These are phyloP conservation scores for Aspergillus tubingensis DNA, from an alignment of 2,329 filamentous ascomycete species.

Conservation along the genomic window DNA sequence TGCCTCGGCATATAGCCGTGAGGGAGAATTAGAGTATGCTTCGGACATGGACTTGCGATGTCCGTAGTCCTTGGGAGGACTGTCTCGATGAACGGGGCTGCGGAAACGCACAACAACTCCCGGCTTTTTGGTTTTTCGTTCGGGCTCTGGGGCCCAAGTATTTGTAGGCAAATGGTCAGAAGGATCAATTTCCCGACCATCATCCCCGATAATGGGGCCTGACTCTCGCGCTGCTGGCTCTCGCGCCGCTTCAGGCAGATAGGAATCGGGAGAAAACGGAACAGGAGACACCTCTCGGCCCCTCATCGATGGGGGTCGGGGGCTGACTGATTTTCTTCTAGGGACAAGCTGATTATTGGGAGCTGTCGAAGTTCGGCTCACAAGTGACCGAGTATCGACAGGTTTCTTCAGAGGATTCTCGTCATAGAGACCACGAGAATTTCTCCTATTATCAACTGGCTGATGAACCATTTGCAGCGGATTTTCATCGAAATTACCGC, in stretches of 20 bases:
- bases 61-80: not conserved
- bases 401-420: too few relatives aligned
- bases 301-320: constrained; percentile 49
- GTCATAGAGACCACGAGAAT: too few relatives aligned
- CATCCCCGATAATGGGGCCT: constrained; percentile 63
- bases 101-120: constrained; percentile 53
- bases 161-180: constrained; percentile 66
- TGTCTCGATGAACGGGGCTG: constrained; percentile 37
- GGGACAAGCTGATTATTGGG: constrained; percentile 44
- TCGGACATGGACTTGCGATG: constrained; percentile 35
- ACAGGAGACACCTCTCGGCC: constrained; percentile 47
- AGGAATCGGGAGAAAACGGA: constrained; percentile 64
- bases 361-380: constrained; percentile 28
- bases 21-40: constrained; percentile 29
- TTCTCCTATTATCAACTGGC: constrained; percentile 25
- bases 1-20: constrained; percentile 33
- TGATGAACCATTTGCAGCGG: constrained; percentile 30
- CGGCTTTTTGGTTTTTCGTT: constrained; percentile 56
- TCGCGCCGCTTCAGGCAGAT: constrained; percentile 49
- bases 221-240: constrained; percentile 48
- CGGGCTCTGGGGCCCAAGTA: constrained; percentile 67
- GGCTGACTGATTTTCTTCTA: constrained; percentile 62
- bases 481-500: constrained; percentile 31
- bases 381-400: constrained; percentile 15
- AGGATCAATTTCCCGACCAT: constrained; percentile 66